Percentiles rank a stretch among this genome's conserved stretches.
Conservation (phyloP, 805 yeast species). For the Clavispora santaluciae region DNA sequence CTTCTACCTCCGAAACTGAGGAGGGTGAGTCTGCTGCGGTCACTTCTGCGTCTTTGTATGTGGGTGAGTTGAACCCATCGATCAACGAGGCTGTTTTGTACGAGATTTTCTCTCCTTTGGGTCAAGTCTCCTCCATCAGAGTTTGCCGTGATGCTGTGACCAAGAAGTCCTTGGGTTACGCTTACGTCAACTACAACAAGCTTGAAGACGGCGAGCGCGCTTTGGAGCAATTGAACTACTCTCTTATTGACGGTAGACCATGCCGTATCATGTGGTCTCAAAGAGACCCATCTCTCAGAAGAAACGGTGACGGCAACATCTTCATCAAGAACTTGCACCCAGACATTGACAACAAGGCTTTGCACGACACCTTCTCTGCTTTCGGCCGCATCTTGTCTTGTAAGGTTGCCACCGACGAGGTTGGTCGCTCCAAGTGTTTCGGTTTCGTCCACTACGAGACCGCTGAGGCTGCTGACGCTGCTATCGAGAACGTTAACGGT, state of each 20-base stretch:
- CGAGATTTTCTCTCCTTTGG: conserved; percentile 91
- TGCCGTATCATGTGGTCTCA: conserved; percentile 99
- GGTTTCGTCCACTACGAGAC: conserved; percentile 97
- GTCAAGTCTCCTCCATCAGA: conserved; percentile 94
- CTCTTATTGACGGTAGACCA: conserved; percentile 89
- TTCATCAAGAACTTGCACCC: conserved; percentile 98
- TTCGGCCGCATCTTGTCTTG: conserved; percentile 95
- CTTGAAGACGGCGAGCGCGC: conserved; percentile 90
- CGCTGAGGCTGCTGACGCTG: conserved; percentile 87
- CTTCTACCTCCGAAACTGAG: conserved; percentile 26
- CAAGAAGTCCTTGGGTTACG: conserved; percentile 95
- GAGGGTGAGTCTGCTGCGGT: conserved; percentile 40
- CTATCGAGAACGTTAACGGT: conserved; percentile 96
- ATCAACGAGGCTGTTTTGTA: conserved; percentile 93
- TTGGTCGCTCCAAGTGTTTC: conserved; percentile 89
- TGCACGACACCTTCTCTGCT: conserved; percentile 95
- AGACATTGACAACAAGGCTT: conserved; percentile 96
- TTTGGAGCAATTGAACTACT: conserved; percentile 91
- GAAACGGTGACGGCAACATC: conserved; percentile 92
- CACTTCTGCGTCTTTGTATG: conserved; percentile 83
- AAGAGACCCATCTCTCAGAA: conserved; percentile 94
- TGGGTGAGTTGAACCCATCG: conserved; percentile 90
- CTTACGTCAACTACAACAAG: conserved; percentile 93
- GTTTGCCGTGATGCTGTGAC: conserved; percentile 98
- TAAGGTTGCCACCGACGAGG: conserved; percentile 93